Base-by-base conservation (phyloP, 331 rosid genomes). In the Malus hybrid region DNA sequence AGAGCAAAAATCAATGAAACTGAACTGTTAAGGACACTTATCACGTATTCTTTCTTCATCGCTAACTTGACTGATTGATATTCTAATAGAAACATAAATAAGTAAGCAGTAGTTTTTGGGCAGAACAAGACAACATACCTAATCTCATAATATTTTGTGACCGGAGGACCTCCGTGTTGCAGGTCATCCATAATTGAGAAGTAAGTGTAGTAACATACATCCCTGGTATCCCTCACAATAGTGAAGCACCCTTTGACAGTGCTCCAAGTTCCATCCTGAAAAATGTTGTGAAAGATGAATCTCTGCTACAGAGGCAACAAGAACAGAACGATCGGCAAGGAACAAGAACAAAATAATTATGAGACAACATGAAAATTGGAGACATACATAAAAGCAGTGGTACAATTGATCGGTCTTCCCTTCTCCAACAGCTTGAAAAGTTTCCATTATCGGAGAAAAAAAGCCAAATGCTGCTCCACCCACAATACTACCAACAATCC, bases 221-320 rank as follows among this genome's bases (percentile, higher is more conserved):
- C 96, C 34, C 13, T 66, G 68, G 88, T 80, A 85, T 95, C 99
- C 86, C 87, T 86, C 61, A 95, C 93, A 67, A 88, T 87, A 33
- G 85, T 88, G 65, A 72, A 83, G 75, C 93, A 84, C 66, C 85
- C 84, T 81, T 76, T 12, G 16, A 95, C 52, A 10, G 93, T 84
- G 83, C 90, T 90, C 88, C 83, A 79, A 2, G 93, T 92, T 79
- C 99, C 99, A 79, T 90, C 97, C 99, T 95, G 90, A 57, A 69
- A 73, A 32, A 85, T 27, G 72, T n/a, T 65, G 68, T 12, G 73
- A 73, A 76, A 65, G 16, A 74, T 46, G 82, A 63, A 60, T 76
- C 74, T 39, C 76, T 55, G 52, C 65, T 66, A 84, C 22, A 44
- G 73, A 60, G 57, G 73, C 36, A 62, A 80, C 56, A 73, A 56